Evolutionary conservation across 768 basidiomycete species (phyloP), one percentile per base, ranked within the genome.

Genomic region (Termitomyces sp.): DNA sequence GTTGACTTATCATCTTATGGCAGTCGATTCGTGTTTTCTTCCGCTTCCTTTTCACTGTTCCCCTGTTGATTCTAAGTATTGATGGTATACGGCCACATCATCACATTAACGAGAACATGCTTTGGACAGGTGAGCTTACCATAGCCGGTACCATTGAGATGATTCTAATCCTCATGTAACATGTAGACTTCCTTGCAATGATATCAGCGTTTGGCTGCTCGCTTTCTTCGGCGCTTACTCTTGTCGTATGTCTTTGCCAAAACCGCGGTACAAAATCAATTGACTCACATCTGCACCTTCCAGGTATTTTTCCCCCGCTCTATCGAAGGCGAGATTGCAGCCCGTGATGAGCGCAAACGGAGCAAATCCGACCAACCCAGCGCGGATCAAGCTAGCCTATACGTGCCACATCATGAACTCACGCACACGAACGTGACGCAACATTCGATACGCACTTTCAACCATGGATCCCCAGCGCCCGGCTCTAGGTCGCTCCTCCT

Each of bases 231-330:
- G 86, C 77, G 5, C 79, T 91, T 57, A 92, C 90, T 0, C 80
- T 92, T 21, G 78, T 90, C 43, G 89, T 90, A 70, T 54, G 77
- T 70, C 47, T 46, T 17, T 8, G 46, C 16, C 14, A 56, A 48
- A 3, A 10, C 27, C 35, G 17, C 29, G 19, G 27, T 53, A 40
- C 8, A 21, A 31, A 21, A 9, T 35, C 40, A 9, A 42, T 29
- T 38, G 35, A 58, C n/a, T 47, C 5, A 16, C 3, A 11, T 32
- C 10, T 6, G 9, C 25, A 8, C 25, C 37, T n/a, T 44, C 45
- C 59, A 90, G 89, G 88, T 92, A 35, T 92, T 92, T 77, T 92
- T 92, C 74, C 90, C 90, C 52, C 87, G 90, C 37, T 88, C 86
- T 5, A 78, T 87, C 43, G 80, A 87, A 69, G 73, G 78, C 19